Base-by-base conservation (phyloP, 2,329 filamentous ascomycete species). In the Talaromyces sp. region DNA sequence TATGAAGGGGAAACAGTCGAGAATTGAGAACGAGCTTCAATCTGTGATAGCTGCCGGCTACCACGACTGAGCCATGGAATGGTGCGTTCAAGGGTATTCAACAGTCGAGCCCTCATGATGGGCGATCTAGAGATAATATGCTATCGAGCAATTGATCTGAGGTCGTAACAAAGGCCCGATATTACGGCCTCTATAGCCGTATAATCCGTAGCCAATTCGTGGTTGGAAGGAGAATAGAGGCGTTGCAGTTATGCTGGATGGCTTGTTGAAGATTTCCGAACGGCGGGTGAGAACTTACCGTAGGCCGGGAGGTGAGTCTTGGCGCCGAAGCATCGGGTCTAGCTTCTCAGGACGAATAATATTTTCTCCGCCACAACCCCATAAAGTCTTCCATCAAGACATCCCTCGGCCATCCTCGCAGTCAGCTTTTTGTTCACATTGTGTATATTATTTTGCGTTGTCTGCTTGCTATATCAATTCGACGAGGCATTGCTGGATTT, bases 61-160 rank as follows among this genome's bases (percentile, higher is more conserved):
- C 72, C 71, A 53, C 74, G 74, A 67, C 69, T 70, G 69, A 73
- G 54, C 43, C 75, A 73, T 36, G 76, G 74, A 67, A 77, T 65
- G 17, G 71, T 71, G 69, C 73, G 74, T 61, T 72, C 69, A 64
- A 78, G 65, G 49, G 71, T 64, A 66, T 67, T 75, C 68, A 73
- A 70, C 13, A 76, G 73, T 60, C 71, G 72, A 59, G 74, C 67
- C 67, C 72, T 77, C 75, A 77, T 78, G 58, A 68, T 71, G 63
- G 62, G 63, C 22, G 34, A 49, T 47, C 11, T 60, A 51, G 58
- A 43, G 38, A 34, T 36, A n/a, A 47, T 15, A 17, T 54, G 51
- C 11, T 31, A 15, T 17, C 22, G 22, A 22, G 29, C n/a, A 22
- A 56, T 8, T 15, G 53, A 5, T 38, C n/a, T 15, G 5, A 36